Percentiles rank a stretch among this genome's conserved stretches.
phyloP scores from a whole-genome alignment of 352 stramenopile genomes.

The Phytophthora multivora region DNA sequence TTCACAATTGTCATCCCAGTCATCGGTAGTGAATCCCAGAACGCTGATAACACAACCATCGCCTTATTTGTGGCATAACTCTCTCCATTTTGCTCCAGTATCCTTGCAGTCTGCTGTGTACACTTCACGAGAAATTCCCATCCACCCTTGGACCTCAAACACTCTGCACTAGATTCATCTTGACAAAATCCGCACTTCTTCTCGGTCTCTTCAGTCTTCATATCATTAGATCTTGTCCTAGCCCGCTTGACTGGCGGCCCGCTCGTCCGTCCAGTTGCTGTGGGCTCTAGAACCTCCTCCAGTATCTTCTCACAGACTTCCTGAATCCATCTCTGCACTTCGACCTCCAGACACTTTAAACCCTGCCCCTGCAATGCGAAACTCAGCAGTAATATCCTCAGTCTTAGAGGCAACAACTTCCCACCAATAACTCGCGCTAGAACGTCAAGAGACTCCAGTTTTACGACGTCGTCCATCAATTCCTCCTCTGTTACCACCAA shows the following conservation, averaged over 20 bases:
- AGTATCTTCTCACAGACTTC: conserved; percentile 45
- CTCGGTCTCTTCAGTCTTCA: not conserved
- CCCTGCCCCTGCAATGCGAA: conserved; percentile 31
- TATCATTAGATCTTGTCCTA: conserved; percentile 17
- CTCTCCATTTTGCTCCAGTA: conserved; percentile 27
- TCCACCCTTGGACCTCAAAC: conserved; percentile 12
- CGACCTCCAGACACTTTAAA: conserved; percentile 4
- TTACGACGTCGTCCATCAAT: conserved; percentile 20
- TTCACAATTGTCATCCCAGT: conserved; percentile 9
- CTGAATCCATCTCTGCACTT: conserved; percentile 35
- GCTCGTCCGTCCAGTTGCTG: conserved; percentile 13
- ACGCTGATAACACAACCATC: conserved; percentile 25
- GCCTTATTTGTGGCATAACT: conserved; percentile 25
- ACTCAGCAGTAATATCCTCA: conserved; percentile 36
- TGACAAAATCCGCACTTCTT: conserved; percentile 34
- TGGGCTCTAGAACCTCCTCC: conserved; percentile 42
- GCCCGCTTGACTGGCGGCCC: conserved; percentile 11
- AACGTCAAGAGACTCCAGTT: conserved; percentile 20
- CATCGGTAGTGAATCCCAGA: conserved; percentile 24
- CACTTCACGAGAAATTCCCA: conserved; percentile 34
- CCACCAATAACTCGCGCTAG: conserved; percentile 26
- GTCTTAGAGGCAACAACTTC: conserved; percentile 29
- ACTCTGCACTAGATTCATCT: conserved; percentile 21
- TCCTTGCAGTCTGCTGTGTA: conserved; percentile 16
- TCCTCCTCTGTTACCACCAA: conserved; percentile 27